These are phyloP conservation scores for Albophoma yamanashiensis DNA, from an alignment of 2,329 filamentous ascomycete species.

Conservation along the genomic window DNA sequence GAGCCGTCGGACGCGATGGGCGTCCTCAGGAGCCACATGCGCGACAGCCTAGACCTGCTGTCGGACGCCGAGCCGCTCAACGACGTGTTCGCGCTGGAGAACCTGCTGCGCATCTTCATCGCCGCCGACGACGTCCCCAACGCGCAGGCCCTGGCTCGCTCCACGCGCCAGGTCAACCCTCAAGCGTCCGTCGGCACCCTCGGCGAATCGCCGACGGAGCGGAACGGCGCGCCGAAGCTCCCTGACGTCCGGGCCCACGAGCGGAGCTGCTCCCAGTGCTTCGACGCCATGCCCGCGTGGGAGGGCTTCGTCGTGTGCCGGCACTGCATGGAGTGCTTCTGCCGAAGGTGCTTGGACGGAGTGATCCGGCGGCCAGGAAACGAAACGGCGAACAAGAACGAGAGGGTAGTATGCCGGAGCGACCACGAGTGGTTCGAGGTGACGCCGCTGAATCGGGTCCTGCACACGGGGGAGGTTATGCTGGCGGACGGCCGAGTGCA, in stretches of 20 bases:
- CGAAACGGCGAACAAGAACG: conserved; percentile 15
- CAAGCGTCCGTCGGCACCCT: conserved; percentile 15
- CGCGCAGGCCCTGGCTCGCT: conserved; percentile 25
- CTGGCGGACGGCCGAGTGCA: conserved; percentile 18
- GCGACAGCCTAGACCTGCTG: conserved; percentile 25
- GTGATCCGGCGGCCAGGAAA: conserved; percentile 19
- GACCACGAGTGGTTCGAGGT: conserved; percentile 28
- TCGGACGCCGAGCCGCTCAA: conserved; percentile 30
- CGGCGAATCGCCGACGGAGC: conserved; percentile 15
- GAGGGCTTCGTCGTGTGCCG: conserved; percentile 24
- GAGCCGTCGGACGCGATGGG: conserved; percentile 13
- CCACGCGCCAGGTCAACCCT: conserved; percentile 25
- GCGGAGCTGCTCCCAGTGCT: conserved; percentile 26
- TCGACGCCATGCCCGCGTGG: conserved; percentile 19
- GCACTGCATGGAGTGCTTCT: conserved; percentile 28
- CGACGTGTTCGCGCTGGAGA: conserved; percentile 29
- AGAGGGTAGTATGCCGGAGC: conserved; percentile 20
- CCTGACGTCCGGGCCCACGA: conserved; percentile 22
- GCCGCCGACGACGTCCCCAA: conserved; percentile 25
- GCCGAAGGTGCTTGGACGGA: conserved; percentile 19
- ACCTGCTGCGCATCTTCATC: conserved; percentile 26
- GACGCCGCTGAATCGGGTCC: conserved; percentile 20
- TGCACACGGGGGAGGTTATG: conserved; percentile 29
- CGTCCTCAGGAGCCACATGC: conserved; percentile 21
- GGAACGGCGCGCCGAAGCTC: conserved; percentile 22